Evolutionary conservation across 371 early-diverging fungal species (phyloP), one percentile per base, ranked within the genome.

Genomic region (Mortierella sp.): DNA sequence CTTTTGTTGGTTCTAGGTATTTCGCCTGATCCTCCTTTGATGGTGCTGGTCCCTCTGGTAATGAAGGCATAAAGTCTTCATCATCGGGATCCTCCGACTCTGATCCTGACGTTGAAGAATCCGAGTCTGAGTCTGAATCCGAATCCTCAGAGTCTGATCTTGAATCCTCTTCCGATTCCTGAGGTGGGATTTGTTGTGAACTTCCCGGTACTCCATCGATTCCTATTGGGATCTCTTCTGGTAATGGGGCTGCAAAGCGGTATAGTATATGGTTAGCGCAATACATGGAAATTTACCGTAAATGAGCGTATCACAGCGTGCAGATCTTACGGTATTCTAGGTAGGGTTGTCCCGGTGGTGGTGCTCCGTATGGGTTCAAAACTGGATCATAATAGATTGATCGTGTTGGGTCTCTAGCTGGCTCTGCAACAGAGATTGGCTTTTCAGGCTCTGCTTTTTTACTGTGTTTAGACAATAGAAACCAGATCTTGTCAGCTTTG

Each of bases 381-480:
- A 77, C 56, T 32, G 84, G 84, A 49, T 84, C 82, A 61, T 84
- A 84, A 49, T 84, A 81, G 12, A 84, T 77, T 0, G 84, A 84
- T 47, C 82, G 70, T 12, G 77, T 84, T 17, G 84, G 84, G 26
- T 84, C 84, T 35, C 80, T 69, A 17, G 57, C 54, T 37, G 63
- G 80, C 35, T 70, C 75, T 28, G 68, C 61, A 15, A 74, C 71
- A 17, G 68, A 23, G 0, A 68, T 64, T 19, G 80, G 75, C 15
- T 70, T 61, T 34, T 49, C 43, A 23, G 64, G 64, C 47, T 78
- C 79, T 2, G 34, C 57, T 26, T 78, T 78, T 53, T 74, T 74
- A 32, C 80, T 80, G 54, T n/a, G 45, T 47, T 3, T 3, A 29
- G n/a, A n/a, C 3, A 61, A 53, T 37, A n/a, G 22, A 43, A 49